Conservation (phyloP, 78 protist species). For the Capsaspora owczarzaki region DNA sequence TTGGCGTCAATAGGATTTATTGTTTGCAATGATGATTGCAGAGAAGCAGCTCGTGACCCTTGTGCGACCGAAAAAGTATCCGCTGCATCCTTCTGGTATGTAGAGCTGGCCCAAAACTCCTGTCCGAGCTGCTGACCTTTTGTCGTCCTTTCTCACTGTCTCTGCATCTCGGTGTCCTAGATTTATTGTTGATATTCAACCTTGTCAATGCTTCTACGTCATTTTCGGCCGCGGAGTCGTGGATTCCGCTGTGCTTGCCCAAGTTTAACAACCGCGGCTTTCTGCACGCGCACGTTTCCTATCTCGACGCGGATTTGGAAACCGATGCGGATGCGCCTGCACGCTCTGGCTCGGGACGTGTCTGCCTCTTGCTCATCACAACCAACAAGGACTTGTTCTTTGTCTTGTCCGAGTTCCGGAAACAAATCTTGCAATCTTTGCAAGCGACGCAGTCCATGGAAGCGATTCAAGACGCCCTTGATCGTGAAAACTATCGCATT, state of each 20-base stretch:
- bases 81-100: background rate
- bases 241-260: constrained; percentile 12
- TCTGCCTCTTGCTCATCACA: background rate
- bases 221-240: background rate
- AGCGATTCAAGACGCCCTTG: background rate
- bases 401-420: background rate
- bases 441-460: background rate
- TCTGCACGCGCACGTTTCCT: constrained; percentile 1
- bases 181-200: background rate
- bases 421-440: background rate
- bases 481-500: background rate
- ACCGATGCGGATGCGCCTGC: too few relatives aligned
- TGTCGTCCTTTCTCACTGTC: too few relatives aligned
- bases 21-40: background rate
- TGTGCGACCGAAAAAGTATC: background rate
- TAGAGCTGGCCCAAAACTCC: too few relatives aligned
- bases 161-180: too few relatives aligned
- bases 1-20: background rate
- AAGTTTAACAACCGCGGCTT: constrained; percentile 1
- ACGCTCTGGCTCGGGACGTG: too few relatives aligned
- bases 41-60: background rate
- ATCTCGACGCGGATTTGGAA: background rate
- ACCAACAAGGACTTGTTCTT: background rate
- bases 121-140: too few relatives aligned
- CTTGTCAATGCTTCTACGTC: background rate